These are phyloP conservation scores for Blastomyces silverae DNA, from an alignment of 2,329 filamentous ascomycete species.

Conservation along the genomic window DNA sequence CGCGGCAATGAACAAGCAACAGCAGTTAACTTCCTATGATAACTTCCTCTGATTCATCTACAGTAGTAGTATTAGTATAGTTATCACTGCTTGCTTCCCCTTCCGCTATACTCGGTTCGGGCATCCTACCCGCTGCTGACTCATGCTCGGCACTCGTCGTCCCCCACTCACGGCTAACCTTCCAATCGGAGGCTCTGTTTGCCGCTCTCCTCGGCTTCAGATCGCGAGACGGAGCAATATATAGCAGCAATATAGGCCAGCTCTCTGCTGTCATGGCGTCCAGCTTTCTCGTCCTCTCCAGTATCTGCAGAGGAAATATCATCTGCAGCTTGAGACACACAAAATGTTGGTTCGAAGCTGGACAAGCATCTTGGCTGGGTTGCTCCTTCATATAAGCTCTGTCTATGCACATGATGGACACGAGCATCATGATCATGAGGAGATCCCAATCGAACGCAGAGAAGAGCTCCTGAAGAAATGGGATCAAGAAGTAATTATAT, in stretches of 20 bases:
- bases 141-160: not conserved
- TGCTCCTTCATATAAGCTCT: conserved; percentile 32
- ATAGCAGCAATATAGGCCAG: too few relatives aligned
- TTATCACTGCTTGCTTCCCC: too few relatives aligned
- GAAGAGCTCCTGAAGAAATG: conserved; percentile 44
- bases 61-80: too few relatives aligned
- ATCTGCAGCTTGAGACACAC: not conserved
- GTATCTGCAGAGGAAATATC: not conserved
- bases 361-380: conserved; percentile 23
- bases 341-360: conserved; percentile 9
- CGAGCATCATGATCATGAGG: conserved; percentile 39
- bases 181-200: not conserved
- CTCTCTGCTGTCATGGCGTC: not conserved
- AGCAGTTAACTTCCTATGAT: too few relatives aligned
- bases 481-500: conserved; percentile 39
- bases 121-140: too few relatives aligned
- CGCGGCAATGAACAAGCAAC: too few relatives aligned
- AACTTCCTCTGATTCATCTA: not conserved
- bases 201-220: not conserved
- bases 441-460: conserved; percentile 35
- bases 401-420: conserved; percentile 32
- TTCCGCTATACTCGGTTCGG: too few relatives aligned
- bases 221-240: not conserved
- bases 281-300: not conserved
- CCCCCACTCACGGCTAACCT: not conserved